Base-by-base conservation (phyloP, 345 rosid genomes). In the Litchi chinensis region DNA sequence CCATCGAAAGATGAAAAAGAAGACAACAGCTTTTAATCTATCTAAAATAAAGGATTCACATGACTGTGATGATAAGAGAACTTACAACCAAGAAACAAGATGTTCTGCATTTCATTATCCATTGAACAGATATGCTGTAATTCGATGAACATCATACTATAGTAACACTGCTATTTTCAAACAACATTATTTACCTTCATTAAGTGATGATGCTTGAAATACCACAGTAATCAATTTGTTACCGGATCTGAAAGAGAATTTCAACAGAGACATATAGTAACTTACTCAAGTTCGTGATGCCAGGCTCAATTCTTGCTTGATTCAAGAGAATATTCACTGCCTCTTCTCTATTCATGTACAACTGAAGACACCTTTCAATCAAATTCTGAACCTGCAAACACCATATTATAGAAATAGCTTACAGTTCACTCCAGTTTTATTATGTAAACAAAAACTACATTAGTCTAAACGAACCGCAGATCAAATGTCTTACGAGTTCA, bases 301-400 rank as follows among this genome's bases (percentile, higher is more conserved):
- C 84, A 74, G 90, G 90, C 8, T 83, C 85, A 66, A 89, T 83
- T 75, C 82, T 71, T 5, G 87, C 89, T 43, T 74, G 81, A 44
- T 73, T 70, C 68, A 74, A 80, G 63, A 89, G 89, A 64, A 79
- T 83, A 70, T 86, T 76, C 32, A 87, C 83, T 54, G 83, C 88
- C 71, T 89, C 90, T 28, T 85, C 85, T 86, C 79, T 87, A 75
- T 82, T 85, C 92, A 89, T 87, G 80, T 87, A 87, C 71, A 87
- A 62, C 76, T 87, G 90, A 22, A 87, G 84, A 79, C 92, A 87
- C 72, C 90, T 85, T 73, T 89, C 92, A 39, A 89, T 89, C 82
- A 89, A 74, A 78, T 89, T 86, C 43, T 87, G 87, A 65, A 89
- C 92, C 92, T 89, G 75, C 48, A 73, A 62, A 41, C 37, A 37